These are phyloP conservation scores for Verticillium alfalfae DNA, from an alignment of 2,329 filamentous ascomycete genomes.

Conservation along the genomic window DNA sequence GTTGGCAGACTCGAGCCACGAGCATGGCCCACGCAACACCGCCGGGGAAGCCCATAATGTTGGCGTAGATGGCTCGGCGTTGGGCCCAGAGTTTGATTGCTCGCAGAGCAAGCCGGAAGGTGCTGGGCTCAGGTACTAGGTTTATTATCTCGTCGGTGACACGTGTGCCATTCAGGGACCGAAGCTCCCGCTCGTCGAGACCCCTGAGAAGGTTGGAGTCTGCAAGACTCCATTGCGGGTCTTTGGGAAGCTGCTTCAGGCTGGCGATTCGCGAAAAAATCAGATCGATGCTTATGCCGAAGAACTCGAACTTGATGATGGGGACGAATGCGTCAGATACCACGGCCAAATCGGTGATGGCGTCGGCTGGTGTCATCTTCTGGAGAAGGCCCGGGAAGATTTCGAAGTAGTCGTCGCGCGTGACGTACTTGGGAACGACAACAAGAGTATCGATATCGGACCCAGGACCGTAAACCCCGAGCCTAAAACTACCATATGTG, in stretches of 20 bases:
- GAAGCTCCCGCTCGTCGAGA: slow-evolving; percentile 78
- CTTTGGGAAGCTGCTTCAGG: slow-evolving; percentile 62
- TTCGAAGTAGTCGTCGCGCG: slow-evolving; percentile 85
- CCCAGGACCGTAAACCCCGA: slow-evolving; percentile 90
- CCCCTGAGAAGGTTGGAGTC: slow-evolving; percentile 83
- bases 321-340: slow-evolving; percentile 91
- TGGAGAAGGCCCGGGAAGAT: slow-evolving; percentile 77
- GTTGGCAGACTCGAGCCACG: slow-evolving; percentile 89
- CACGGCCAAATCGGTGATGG: slow-evolving; percentile 77
- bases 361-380: slow-evolving; percentile 68
- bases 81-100: slow-evolving; percentile 97
- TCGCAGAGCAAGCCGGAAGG: slow-evolving; percentile 82
- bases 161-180: slow-evolving; percentile 88
- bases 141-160: slow-evolving; percentile 90
- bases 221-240: slow-evolving; percentile 66
- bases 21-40: slow-evolving; percentile 98
- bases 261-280: slow-evolving; percentile 75
- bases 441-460: slow-evolving; percentile 98
- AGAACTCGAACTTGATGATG: slow-evolving; percentile 94
- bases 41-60: slow-evolving; percentile 93
- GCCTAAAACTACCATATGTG: slow-evolving; percentile 90
- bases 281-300: slow-evolving; percentile 88
- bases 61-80: slow-evolving; percentile 86
- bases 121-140: slow-evolving; percentile 81
- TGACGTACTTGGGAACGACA: slow-evolving; percentile 84